phyloP scores from a whole-genome alignment of 2,329 filamentous ascomycete genomes.

The Aspergillus pseudotamarii region DNA sequence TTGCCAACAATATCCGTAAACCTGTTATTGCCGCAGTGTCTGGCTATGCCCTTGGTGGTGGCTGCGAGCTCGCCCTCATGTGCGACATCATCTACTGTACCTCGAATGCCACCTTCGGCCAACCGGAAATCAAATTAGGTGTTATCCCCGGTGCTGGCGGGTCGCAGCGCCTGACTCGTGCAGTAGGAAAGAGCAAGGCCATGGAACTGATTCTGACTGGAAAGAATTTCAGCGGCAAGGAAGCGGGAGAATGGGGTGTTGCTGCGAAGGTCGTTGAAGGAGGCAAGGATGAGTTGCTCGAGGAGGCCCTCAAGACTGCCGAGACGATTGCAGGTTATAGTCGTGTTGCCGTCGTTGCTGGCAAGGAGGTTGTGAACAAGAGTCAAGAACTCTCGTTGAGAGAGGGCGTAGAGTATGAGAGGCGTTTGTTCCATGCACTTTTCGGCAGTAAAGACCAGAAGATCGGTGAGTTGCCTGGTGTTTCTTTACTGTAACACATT shows the following conservation, averaged over 20 bases:
- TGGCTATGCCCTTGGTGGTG: conserved; percentile 90
- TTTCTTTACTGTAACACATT: neutral
- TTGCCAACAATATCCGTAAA: conserved; percentile 84
- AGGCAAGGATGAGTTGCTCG: conserved; percentile 78
- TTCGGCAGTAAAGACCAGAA: conserved; percentile 98
- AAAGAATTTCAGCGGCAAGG: conserved; percentile 76
- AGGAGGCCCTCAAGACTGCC: conserved; percentile 78
- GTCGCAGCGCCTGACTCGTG: conserved; percentile 81
- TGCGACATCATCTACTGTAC: conserved; percentile 93
- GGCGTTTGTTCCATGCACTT: conserved; percentile 86
- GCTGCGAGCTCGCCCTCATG: conserved; percentile 97
- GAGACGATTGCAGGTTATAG: conserved; percentile 88
- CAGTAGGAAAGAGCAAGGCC: conserved; percentile 79
- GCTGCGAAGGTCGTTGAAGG: conserved; percentile 77
- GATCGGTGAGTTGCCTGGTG: conserved; percentile 63
- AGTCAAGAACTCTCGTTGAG: conserved; percentile 86
- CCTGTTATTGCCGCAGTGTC: conserved; percentile 93
- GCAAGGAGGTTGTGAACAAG: conserved; percentile 99
- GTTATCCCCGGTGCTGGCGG: conserved; percentile 91
- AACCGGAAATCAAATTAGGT: conserved; percentile 95
- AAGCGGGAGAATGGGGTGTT: conserved; percentile 89
- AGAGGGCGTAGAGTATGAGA: conserved; percentile 93
- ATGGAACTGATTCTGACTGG: conserved; percentile 93
- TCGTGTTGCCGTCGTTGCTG: conserved; percentile 81
- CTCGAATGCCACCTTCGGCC: conserved; percentile 83